These are phyloP conservation scores for Coemansia sp. DNA, from an alignment of 192 early-diverging fungal genomes.

Conservation along the genomic window DNA sequence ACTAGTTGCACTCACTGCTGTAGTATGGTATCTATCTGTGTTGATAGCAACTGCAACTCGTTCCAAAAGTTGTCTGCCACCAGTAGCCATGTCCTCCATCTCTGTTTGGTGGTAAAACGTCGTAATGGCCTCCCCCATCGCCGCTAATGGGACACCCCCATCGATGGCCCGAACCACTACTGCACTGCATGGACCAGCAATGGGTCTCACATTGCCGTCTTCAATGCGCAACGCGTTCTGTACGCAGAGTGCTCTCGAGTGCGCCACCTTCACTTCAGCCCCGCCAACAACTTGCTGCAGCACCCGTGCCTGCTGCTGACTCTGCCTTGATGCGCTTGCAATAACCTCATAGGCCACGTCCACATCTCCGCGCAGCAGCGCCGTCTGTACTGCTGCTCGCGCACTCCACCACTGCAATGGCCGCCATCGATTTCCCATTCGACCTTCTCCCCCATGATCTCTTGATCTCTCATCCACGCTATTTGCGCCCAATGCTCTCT, in stretches of 20 bases:
- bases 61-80: not conserved
- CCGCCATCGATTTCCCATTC: conserved; percentile 5
- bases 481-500: not conserved
- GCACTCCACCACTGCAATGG: conserved; percentile 45
- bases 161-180: not conserved
- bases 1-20: not conserved
- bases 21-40: not conserved
- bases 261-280: not conserved
- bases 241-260: not conserved
- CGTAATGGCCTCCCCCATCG: not conserved
- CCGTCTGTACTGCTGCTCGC: conserved; percentile 23
- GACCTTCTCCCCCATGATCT: not conserved
- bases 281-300: conserved; percentile 2
- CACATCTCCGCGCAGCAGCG: conserved; percentile 33
- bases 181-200: not conserved
- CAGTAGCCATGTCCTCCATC: not conserved
- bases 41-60: not conserved
- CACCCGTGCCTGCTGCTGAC: conserved; percentile 4
- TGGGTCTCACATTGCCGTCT: not conserved
- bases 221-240: not conserved
- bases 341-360: conserved; percentile 16
- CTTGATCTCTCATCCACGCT: not conserved
- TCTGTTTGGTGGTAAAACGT: not conserved
- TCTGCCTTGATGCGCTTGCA: not conserved
- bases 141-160: not conserved